phyloP scores from a whole-genome alignment of 495 filamentous ascomycete species.

The Tuber brumale region DNA sequence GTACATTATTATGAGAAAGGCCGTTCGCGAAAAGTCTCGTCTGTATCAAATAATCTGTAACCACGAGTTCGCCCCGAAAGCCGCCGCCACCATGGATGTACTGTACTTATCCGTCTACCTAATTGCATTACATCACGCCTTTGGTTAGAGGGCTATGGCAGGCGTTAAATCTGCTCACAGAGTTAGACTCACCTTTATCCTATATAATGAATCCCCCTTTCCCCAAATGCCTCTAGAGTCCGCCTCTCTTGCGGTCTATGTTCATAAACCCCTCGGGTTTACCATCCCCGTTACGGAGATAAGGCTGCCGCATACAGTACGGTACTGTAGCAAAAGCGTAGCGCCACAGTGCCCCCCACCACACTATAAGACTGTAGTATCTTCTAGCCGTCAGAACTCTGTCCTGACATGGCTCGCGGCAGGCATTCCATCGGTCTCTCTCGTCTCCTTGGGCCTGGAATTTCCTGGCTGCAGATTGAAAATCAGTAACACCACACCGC shows the following conservation, averaged over 20 bases:
- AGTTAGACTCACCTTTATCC: not conserved
- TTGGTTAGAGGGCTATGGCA: not conserved
- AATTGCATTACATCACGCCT: not conserved
- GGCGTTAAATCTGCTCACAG: not conserved
- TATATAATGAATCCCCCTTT: not conserved
- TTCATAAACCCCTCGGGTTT: not conserved
- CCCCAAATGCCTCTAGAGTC: not conserved
- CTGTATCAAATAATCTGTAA: not conserved
- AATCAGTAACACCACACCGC: not conserved
- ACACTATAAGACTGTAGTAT: not conserved
- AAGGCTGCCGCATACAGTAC: not conserved
- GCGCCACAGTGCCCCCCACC: not conserved
- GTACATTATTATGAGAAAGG: not conserved
- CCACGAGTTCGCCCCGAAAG: not conserved
- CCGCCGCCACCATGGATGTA: not conserved
- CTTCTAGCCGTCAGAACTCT: not conserved
- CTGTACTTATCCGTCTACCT: not conserved
- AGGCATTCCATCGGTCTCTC: not conserved
- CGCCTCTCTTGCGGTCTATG: not conserved
- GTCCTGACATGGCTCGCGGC: not conserved
- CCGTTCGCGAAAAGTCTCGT: not conserved
- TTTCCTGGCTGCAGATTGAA: not conserved
- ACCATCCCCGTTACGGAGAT: not conserved
- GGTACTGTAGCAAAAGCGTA: not conserved
- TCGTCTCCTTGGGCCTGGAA: not conserved